Evolutionary conservation across 306 rosid species (phyloP), one percentile per base, ranked within the genome.

Genomic region (Echinosophora koreensis): DNA sequence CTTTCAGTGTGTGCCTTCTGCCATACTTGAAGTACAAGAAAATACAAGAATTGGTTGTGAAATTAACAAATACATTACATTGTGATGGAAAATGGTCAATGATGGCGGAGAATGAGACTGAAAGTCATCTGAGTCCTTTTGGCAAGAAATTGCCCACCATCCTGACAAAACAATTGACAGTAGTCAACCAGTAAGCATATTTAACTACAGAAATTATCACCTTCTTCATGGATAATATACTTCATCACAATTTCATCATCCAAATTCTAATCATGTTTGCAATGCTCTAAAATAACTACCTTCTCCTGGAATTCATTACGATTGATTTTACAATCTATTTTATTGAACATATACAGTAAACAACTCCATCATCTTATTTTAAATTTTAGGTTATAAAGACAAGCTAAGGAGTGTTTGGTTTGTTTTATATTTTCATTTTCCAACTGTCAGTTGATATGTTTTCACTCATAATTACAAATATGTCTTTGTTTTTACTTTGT

Each of bases 311-410:
- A 47, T 34, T 51, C 28, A 32, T 32, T 74, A 61, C 12, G 28
- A 47, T 11, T 12, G 70, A 32, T 16, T 74, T 62, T 34, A 47
- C 47, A 30, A 41, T 12, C 7, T 28, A n/a, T 44, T 73, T 73
- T 60, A 12, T 42, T 59, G 57, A 47, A 44, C 44, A 50, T 65
- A 50, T 35, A 63, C 49, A 74, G 69, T 18, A 46, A 61, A 61
- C 44, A 57, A 8, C 44, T 42, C 28, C 14, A 49, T 15, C 59
- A 73, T 73, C 69, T 60, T 30, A 28, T 42, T 46, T 73, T 73
- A 73, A 2, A 0, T 65, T 59, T 30, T 46, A 15, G 16, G 59
- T 10, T 52, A 56, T 38, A 41, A 56, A 44, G 5, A 30, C 35
- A 60, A 46, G 39, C 32, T 30, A 30, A 30, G 3, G 32, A 30